phyloP scores from a whole-genome alignment of 1,139 yeast genomes.

The Debaryomycetaceae sp. region DNA sequence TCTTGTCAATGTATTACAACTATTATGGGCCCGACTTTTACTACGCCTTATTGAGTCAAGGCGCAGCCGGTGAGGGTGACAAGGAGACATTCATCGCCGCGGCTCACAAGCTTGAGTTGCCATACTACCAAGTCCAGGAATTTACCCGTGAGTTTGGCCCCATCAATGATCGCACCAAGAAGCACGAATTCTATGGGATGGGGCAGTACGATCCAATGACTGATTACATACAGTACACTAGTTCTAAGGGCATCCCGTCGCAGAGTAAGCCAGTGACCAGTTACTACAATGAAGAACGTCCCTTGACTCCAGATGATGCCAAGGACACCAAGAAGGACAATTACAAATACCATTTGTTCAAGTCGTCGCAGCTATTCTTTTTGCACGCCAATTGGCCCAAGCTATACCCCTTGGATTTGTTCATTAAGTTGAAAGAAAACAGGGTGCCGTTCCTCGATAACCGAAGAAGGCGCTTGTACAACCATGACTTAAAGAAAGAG shows the following conservation, averaged over 20 bases:
- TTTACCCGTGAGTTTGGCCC: constrained; percentile 37
- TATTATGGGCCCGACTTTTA: constrained; percentile 51
- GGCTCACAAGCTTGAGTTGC: constrained; percentile 45
- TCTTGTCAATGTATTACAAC: constrained; percentile 55
- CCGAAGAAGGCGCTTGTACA: constrained; percentile 27
- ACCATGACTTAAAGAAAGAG: constrained; percentile 22
- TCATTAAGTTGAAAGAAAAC: constrained; percentile 20
- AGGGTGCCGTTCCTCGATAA: constrained; percentile 22
- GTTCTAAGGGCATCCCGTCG: constrained; percentile 3
- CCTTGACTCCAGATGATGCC: constrained; percentile 19
- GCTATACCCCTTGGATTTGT: constrained; percentile 21
- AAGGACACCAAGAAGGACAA: constrained; percentile 20
- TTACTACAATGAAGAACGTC: constrained; percentile 14
- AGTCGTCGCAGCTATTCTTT: constrained; percentile 26
- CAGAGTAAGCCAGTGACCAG: too few relatives aligned
- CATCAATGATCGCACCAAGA: constrained; percentile 13
- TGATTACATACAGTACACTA: constrained; percentile 22
- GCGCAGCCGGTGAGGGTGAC: constrained; percentile 61
- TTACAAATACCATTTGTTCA: constrained; percentile 27
- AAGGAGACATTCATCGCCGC: constrained; percentile 63
- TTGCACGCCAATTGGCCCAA: constrained; percentile 41
- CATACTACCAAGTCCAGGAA: constrained; percentile 52
- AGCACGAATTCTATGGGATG: constrained; percentile 31
- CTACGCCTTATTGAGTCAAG: constrained; percentile 50
- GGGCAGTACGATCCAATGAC: constrained; percentile 37